Base-by-base conservation (phyloP, 2,329 filamentous ascomycete species). In the Sporothrix sp. region DNA sequence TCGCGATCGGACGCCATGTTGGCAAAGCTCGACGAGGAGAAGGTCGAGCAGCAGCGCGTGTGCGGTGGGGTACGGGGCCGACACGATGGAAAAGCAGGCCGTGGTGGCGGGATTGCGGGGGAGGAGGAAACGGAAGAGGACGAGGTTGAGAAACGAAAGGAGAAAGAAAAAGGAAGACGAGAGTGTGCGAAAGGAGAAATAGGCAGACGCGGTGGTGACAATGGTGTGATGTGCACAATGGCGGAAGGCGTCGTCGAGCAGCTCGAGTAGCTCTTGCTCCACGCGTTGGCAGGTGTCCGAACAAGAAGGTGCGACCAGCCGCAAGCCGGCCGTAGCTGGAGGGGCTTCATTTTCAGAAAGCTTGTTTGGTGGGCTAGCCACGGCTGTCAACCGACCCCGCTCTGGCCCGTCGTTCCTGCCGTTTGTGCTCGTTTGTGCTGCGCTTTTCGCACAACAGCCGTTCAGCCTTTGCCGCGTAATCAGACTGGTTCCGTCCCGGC, bases 1-100 rank as follows among this genome's bases (percentile, higher is more conserved):
- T 84, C 79, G 63, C 80, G 73, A 65, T 82, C 79, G 47, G 50
- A 52, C 1, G 71, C 66, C 72, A 80, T 80, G 59, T 57, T 62
- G 53, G 59, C 54, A 43, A 28, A 25, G 23, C 33, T 5, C 25
- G 42, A 9, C 13, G 40, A 40, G 25, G 33, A 25, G 21, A 40
- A 51, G 25, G 50, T 45, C 10, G 16, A 28, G 33, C 27, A 35
- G 20, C 18, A 14, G 21, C n/a, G 40, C 21, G 20, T 5, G 13
- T 16, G 33, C 21, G 32, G 23, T 33, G 27, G 30, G 13, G 14
- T 16, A 36, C 28, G 23, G 11, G 18, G 43, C 30, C 20, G 30
- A 20, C 30, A 35, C 21, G 43, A 18, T 9, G 42, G 7, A 18
- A 25, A 45, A 45, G 42, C 32, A 13, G 14, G 21, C 18, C 33